Base-by-base conservation (phyloP, 192 early-diverging fungal genomes). In the Entrophospora sp. region DNA sequence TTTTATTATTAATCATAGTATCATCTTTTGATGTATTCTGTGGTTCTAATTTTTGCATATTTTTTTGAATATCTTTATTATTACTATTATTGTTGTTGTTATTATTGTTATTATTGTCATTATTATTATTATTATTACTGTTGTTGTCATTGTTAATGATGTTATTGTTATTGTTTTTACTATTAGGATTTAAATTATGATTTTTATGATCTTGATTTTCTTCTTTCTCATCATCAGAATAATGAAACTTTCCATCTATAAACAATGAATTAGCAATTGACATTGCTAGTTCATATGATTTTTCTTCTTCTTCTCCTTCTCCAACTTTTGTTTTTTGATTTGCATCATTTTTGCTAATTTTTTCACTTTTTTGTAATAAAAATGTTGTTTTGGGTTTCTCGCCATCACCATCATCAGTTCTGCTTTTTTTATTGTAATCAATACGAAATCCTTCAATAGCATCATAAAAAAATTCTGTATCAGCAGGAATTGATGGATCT, bases 401-500 rank as follows among this genome's bases (percentile, higher is more conserved):
- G 16, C 18, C 7, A 22, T 18, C 46, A n/a, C 18, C 7, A 31
- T 30, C 18, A 12, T 34, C n/a, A 27, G 37, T 18, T 55, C 42
- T 46, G 37, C 49, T 64, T 38, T 55, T 45, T 10, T 51, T 42
- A n/a, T 70, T 48, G 24, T 53, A 69, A 7, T 61, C 36, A 46
- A 74, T 67, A n/a, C 64, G 58, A 55, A 56, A 77, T 2, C 75
- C 75, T 55, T 77, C 75, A 24, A 77, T 64, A 31, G 63, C 61
- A 59, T 73, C 69, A 69, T 77, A 43, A 5, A 58, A 40, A 42
- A 61, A 55, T 22, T 18, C 37, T 22, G 61, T 12, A 9, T 28
- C 20, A 25, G 25, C 25, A 16, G 18, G 28, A 2, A 12, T 37
- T 56, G 43, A 22, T n/a, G 10, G 38, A 2, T 16, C 16, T 40